Base-by-base conservation (phyloP, 495 filamentous ascomycete genomes). In the Lophiotrema nucula region DNA sequence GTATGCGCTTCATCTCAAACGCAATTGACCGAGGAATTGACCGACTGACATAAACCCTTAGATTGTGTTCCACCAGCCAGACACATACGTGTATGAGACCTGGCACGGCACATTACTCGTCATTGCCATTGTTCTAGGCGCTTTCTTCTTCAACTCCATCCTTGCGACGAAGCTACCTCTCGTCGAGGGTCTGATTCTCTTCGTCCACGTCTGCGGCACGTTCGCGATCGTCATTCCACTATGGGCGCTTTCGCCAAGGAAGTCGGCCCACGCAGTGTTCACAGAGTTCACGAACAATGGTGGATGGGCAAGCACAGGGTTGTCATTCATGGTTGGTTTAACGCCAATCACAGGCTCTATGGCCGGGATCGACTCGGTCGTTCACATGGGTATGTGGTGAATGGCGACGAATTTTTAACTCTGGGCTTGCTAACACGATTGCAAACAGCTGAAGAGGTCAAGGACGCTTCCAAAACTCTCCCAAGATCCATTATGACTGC, bases 211-310 rank as follows among this genome's bases (percentile, higher is more conserved):
- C 13, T 66, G 79, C 24, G 82, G 81, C 0, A 77, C 87, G 38
- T 83, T 88, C 62, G 81, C 76, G 5, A 75, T 87, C 28, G 64
- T 86, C 22, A 78, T 86, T 15, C 77, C 80, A 0, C 67, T 88
- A 10, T 76, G 77, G 67, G 64, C 67, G 2, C 48, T 74, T 5
- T 62, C 69, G 8, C 61, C 62, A 5, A 67, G 65, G 26, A 55
- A 42, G 2, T 47, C 65, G 6, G 50, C 71, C 2, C 41, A 49
- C 11, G 59, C 53, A 0, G 71, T 73, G 13, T 74, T 72, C 35
- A 48, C 46, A 5, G 24, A 22, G n/a, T 80, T 81, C 61, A 67
- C 71, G 23, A 79, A 83, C 56, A 71, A 72, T 15, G 81, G 80
- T 15, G 72, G 74, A 35, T 85, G 81, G 81, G 58, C 69, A 23